A percentile compares a stretch with the other conserved stretches of the same genome.
Conservation (phyloP, 1,139 yeast genomes). For the Yamadazyma aaseri region DNA sequence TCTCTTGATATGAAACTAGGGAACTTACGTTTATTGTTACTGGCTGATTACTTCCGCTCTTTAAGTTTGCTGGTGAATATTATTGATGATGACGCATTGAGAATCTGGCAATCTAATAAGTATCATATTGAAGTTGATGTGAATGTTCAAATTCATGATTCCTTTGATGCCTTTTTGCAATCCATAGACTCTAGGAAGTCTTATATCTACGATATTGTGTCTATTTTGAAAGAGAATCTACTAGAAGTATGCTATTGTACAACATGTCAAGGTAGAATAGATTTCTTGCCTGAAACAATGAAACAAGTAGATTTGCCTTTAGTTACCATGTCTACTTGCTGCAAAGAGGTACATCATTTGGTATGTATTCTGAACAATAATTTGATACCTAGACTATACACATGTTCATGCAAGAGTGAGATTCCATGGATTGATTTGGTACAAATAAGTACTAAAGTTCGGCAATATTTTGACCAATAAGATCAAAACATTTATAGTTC, state of each 20-base stretch:
- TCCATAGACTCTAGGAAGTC: conserved; percentile 6
- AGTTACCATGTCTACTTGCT: conserved; percentile 40
- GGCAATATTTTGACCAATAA: conserved; percentile 15
- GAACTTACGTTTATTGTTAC: conserved; percentile 46
- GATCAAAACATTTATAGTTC: conserved; percentile 20
- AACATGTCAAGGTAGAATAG: conserved; percentile 27
- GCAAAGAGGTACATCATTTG: conserved; percentile 41
- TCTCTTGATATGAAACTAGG: conserved; percentile 50
- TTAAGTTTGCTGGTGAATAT: conserved; percentile 42
- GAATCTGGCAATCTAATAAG: conserved; percentile 28
- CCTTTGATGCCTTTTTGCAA: conserved; percentile 14
- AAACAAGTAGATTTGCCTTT: conserved; percentile 13
- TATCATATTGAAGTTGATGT: conserved; percentile 20
- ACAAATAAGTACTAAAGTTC: conserved; percentile 30
- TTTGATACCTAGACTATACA: conserved; percentile 35
- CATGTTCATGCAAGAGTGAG: conserved; percentile 38
- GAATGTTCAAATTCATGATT: conserved; percentile 7
- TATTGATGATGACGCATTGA: conserved; percentile 27
- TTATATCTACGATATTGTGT: conserved; percentile 9
- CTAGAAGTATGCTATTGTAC: conserved; percentile 24
- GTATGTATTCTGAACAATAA: conserved; percentile 36
- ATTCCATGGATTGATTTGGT: conserved; percentile 43
- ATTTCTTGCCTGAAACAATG: conserved; percentile 29
- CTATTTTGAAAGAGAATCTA: conserved; percentile 20
- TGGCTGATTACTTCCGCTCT: conserved; percentile 37